These are phyloP conservation scores for Hymenochaete sp. DNA, from an alignment of 1,284 basidiomycete genomes.

Conservation along the genomic window DNA sequence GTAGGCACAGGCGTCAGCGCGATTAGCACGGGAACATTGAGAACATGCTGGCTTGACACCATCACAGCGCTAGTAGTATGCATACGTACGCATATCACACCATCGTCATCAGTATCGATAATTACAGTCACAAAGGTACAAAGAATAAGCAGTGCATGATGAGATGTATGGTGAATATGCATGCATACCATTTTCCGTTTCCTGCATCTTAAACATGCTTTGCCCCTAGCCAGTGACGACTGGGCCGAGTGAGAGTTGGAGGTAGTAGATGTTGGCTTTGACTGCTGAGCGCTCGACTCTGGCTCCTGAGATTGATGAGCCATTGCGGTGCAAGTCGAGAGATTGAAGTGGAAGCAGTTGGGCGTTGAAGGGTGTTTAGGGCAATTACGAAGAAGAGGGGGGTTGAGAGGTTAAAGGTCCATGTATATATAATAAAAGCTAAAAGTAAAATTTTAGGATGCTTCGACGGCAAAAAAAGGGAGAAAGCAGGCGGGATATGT, in stretches of 20 bases:
- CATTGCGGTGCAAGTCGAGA: no score
- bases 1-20: constrained; percentile 35
- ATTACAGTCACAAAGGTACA: constrained; percentile 61
- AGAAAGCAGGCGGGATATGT: background rate
- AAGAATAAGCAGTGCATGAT: constrained; percentile 14
- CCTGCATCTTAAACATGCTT: constrained; percentile 61
- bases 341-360: no score
- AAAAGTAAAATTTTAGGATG: no score
- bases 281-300: constrained; percentile 28
- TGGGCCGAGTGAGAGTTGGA: constrained; percentile 16
- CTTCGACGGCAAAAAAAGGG: background rate
- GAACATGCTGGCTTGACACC: constrained; percentile 35
- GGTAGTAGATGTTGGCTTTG: constrained; percentile 23
- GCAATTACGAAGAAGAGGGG: background rate
- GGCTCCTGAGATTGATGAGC: constrained; percentile 19
- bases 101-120: constrained; percentile 36
- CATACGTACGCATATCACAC: background rate
- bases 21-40: constrained; percentile 35
- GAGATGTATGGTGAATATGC: background rate
- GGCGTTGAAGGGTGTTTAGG: background rate
- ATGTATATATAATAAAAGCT: no score
- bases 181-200: constrained; percentile 21
- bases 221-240: constrained; percentile 31
- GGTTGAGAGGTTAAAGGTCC: background rate
- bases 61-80: constrained; percentile 31